These are phyloP conservation scores for Mangifera indica DNA, from an alignment of 345 rosid species.

Conservation along the genomic window DNA sequence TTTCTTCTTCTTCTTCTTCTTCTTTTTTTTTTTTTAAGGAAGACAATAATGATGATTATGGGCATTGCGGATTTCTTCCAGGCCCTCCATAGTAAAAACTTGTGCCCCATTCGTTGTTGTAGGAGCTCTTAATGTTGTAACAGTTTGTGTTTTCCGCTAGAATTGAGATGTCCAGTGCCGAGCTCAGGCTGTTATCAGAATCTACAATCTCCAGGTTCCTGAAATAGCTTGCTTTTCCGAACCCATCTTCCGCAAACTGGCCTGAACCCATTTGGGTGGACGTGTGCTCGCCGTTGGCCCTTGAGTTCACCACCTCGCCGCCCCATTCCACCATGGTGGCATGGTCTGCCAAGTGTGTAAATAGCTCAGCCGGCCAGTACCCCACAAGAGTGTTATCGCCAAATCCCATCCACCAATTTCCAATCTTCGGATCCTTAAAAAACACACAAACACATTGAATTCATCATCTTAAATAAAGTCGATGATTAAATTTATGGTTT, in stretches of 20 bases:
- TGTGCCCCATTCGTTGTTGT: constrained; percentile 86
- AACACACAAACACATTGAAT: no score
- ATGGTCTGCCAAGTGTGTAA: constrained; percentile 80
- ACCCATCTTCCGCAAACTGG: constrained; percentile 82
- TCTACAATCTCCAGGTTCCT: constrained; percentile 87
- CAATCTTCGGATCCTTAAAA: constrained; percentile 74
- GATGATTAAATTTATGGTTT: no score
- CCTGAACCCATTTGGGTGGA: constrained; percentile 98
- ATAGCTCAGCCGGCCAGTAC: constrained; percentile 96
- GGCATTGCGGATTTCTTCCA: constrained; percentile 71
- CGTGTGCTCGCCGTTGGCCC: constrained; percentile 79
- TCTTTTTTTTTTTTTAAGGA: neutral
- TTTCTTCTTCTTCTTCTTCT: no score
- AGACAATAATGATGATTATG: constrained; percentile 22
- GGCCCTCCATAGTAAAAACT: constrained; percentile 95
- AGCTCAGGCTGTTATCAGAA: constrained; percentile 74
- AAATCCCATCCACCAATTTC: constrained; percentile 98
- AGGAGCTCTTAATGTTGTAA: constrained; percentile 73
- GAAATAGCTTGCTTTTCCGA: constrained; percentile 81
- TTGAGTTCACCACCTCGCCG: constrained; percentile 90
- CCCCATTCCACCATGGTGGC: constrained; percentile 99
- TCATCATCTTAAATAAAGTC: neutral
- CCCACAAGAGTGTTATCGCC: constrained; percentile 84
- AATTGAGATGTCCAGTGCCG: constrained; percentile 58
- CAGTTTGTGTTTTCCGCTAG: constrained; percentile 90